Evolutionary conservation across 306 rosid species (phyloP).

Genomic region (Fragaria vesca): DNA sequence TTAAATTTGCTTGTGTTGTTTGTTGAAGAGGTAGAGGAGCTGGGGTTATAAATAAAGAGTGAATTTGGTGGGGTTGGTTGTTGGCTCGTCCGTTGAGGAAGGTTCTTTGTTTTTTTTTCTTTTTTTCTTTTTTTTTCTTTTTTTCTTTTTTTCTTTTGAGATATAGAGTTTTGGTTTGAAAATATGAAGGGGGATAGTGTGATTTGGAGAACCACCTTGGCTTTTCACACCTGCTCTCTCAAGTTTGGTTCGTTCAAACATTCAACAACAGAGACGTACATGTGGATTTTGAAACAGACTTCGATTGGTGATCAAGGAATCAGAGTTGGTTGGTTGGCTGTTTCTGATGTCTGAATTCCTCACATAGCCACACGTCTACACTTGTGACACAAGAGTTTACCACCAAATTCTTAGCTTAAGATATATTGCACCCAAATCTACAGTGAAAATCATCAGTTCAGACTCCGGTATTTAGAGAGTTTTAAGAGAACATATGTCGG

Average conservation of each 20-base stretch:
- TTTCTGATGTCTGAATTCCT: not conserved
- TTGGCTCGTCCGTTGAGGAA: slow-evolving; percentile 43
- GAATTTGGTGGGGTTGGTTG: slow-evolving; percentile 39
- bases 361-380: not conserved
- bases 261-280: slow-evolving; percentile 18
- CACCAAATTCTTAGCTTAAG: not conserved
- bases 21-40: not conserved
- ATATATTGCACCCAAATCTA: too few species aligned
- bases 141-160: too few species aligned
- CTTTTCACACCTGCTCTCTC: slow-evolving; percentile 31
- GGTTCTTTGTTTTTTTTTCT: slow-evolving; percentile 13
- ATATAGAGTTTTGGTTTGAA: not conserved
- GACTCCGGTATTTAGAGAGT: too few species aligned
- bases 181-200: not conserved
- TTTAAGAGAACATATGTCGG: too few species aligned
- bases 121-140: not conserved
- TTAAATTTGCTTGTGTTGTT: not conserved
- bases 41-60: slow-evolving; percentile 35
- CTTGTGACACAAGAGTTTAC: not conserved
- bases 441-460: too few species aligned
- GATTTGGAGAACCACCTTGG: slow-evolving; percentile 17
- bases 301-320: slow-evolving; percentile 18
- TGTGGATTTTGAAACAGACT: slow-evolving; percentile 5
- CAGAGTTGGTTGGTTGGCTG: not conserved
- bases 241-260: slow-evolving; percentile 2